These are phyloP conservation scores for Ceratopteris richardii DNA, from an alignment of 75 land plant genomes.

Conservation along the genomic window DNA sequence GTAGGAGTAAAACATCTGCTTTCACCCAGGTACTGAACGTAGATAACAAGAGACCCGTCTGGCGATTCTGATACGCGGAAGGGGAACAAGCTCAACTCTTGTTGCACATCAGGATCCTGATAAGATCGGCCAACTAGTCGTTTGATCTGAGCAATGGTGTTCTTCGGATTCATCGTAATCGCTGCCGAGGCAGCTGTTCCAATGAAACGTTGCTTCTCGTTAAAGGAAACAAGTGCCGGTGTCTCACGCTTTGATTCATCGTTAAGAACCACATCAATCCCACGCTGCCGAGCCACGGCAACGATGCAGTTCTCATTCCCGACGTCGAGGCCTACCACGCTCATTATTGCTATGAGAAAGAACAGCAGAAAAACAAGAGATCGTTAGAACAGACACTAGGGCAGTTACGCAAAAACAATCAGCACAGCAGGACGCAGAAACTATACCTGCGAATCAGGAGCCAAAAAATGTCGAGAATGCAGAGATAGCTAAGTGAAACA, in stretches of 20 bases:
- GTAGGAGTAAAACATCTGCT: slow-evolving; percentile 57
- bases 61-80: slow-evolving; percentile 59
- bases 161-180: slow-evolving; percentile 51
- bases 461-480: too few species aligned
- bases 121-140: slow-evolving; percentile 44
- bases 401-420: too few species aligned
- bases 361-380: too few species aligned
- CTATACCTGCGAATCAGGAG: too few species aligned
- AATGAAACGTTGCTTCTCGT: slow-evolving; percentile 62
- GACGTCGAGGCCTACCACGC: slow-evolving; percentile 68
- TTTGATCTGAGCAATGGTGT: slow-evolving; percentile 58
- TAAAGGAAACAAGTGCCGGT: slow-evolving; percentile 46
- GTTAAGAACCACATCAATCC: slow-evolving; percentile 72
- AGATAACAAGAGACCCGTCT: slow-evolving; percentile 58
- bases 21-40: slow-evolving; percentile 57
- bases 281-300: slow-evolving; percentile 59
- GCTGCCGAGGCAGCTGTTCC: slow-evolving; percentile 59
- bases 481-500: too few species aligned
- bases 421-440: too few species aligned
- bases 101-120: slow-evolving; percentile 44
- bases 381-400: too few species aligned
- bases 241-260: slow-evolving; percentile 58
- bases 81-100: slow-evolving; percentile 47
- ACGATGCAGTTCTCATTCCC: slow-evolving; percentile 74
- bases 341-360: slow-evolving; percentile 28